Conservation (phyloP, 2,329 filamentous ascomycete genomes). For the Botrytis fabae region DNA sequence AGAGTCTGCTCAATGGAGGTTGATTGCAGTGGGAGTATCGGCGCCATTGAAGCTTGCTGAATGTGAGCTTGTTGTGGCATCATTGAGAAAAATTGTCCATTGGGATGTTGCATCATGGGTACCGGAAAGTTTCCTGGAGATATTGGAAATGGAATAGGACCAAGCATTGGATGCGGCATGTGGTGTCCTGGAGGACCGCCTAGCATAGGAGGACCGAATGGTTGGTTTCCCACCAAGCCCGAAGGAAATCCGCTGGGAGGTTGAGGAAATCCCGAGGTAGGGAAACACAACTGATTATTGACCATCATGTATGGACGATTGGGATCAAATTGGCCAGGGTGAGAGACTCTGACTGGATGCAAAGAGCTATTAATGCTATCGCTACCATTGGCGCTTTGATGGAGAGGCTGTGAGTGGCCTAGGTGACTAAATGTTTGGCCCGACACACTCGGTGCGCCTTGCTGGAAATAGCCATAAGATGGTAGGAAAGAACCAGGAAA, state of each 20-base stretch:
- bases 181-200: slow-evolving; percentile 21
- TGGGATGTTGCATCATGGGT: slow-evolving; percentile 27
- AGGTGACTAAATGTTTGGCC: slow-evolving; percentile 23
- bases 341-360: slow-evolving; percentile 40
- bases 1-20: slow-evolving; percentile 34
- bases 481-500: slow-evolving; percentile 28
- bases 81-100: slow-evolving; percentile 31
- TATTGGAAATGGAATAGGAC: slow-evolving; percentile 24
- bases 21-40: slow-evolving; percentile 21
- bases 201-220: slow-evolving; percentile 27
- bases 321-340: slow-evolving; percentile 40
- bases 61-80: slow-evolving; percentile 7
- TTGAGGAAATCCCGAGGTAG: slow-evolving; percentile 35
- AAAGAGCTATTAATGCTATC: background rate
- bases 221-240: slow-evolving; percentile 36
- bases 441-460: slow-evolving; percentile 11
- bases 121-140: slow-evolving; percentile 22
- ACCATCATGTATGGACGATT: slow-evolving; percentile 39
- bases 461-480: slow-evolving; percentile 27
- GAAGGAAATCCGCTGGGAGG: slow-evolving; percentile 33
- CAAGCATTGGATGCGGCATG: slow-evolving; percentile 23
- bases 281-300: slow-evolving; percentile 40
- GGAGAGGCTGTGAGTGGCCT: background rate
- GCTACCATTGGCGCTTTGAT: slow-evolving; percentile 5
- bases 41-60: slow-evolving; percentile 1